phyloP scores from a whole-genome alignment of 371 early-diverging fungal genomes.

The Zancudomyces culisetae region DNA sequence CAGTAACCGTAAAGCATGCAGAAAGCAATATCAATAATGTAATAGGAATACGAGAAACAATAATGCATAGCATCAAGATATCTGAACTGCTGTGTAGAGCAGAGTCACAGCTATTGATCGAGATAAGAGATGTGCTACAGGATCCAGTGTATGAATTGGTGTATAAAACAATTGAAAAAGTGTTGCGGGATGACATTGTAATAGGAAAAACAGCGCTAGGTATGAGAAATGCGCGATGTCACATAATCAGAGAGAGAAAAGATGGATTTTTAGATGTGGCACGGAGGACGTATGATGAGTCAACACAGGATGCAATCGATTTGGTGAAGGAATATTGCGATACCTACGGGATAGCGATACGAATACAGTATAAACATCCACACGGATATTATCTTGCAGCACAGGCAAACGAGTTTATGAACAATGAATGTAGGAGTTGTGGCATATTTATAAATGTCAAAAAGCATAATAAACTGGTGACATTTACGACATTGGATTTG shows the following conservation, averaged over 20 bases:
- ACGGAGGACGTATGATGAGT: slow-evolving; percentile 66
- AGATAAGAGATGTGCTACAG: slow-evolving; percentile 17
- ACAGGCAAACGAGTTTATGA: slow-evolving; percentile 18
- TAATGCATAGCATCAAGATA: slow-evolving; percentile 26
- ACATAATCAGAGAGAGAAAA: slow-evolving; percentile 48
- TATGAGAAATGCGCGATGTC: slow-evolving; percentile 65
- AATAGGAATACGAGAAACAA: slow-evolving; percentile 40
- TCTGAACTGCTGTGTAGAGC: slow-evolving; percentile 13
- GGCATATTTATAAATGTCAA: slow-evolving; percentile 10
- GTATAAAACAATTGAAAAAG: slow-evolving; percentile 23
- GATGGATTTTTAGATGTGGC: slow-evolving; percentile 81
- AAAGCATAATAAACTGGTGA: slow-evolving; percentile 34
- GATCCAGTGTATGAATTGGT: slow-evolving; percentile 21
- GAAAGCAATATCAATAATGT: slow-evolving; percentile 54
- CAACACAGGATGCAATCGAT: slow-evolving; percentile 61
- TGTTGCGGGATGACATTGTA: slow-evolving; percentile 43
- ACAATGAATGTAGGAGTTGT: too few relatives aligned
- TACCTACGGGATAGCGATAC: slow-evolving; percentile 37
- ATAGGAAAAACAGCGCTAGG: slow-evolving; percentile 51
- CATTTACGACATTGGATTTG: slow-evolving; percentile 64
- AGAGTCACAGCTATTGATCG: slow-evolving; percentile 24
- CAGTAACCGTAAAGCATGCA: slow-evolving; percentile 32
- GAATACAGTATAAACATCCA: slow-evolving; percentile 36
- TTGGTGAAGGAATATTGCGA: slow-evolving; percentile 36
- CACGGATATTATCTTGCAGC: slow-evolving; percentile 42